Conservation (phyloP, 2,329 filamentous ascomycete genomes). For the Talaromyces pinophilus region DNA sequence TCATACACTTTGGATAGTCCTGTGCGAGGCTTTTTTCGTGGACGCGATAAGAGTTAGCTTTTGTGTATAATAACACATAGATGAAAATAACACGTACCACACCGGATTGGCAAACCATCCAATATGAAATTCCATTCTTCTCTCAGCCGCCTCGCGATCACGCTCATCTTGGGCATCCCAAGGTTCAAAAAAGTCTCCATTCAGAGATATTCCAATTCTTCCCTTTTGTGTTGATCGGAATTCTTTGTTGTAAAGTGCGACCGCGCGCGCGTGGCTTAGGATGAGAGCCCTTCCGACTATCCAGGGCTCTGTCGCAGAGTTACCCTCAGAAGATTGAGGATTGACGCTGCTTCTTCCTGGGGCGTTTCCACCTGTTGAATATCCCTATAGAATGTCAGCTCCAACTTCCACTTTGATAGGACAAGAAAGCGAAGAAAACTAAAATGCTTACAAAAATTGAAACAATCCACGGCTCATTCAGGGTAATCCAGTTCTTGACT, state of each 20-base stretch:
- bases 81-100: conserved; percentile 10
- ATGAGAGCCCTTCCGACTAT: conserved; percentile 31
- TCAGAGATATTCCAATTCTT: conserved; percentile 26
- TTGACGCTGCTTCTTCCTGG: conserved; percentile 28
- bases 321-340: conserved; percentile 18
- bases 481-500: conserved; percentile 44
- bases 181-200: conserved; percentile 33
- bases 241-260: conserved; percentile 28
- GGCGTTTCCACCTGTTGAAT: conserved; percentile 2
- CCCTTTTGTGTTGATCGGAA: conserved; percentile 29
- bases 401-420: neutral
- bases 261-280: conserved; percentile 31
- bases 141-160: conserved; percentile 29
- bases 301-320: conserved; percentile 32
- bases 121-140: conserved; percentile 32
- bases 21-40: conserved; percentile 23
- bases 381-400: neutral
- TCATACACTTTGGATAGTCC: conserved; percentile 30
- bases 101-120: conserved; percentile 35
- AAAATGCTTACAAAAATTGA: conserved; percentile 26
- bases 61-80: neutral
- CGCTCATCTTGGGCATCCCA: conserved; percentile 28
- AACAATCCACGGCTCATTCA: conserved; percentile 40
- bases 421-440: neutral
- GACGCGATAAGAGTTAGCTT: neutral